phyloP scores from a whole-genome alignment of 2,329 filamentous ascomycete species.

The Endothia cerciana region DNA sequence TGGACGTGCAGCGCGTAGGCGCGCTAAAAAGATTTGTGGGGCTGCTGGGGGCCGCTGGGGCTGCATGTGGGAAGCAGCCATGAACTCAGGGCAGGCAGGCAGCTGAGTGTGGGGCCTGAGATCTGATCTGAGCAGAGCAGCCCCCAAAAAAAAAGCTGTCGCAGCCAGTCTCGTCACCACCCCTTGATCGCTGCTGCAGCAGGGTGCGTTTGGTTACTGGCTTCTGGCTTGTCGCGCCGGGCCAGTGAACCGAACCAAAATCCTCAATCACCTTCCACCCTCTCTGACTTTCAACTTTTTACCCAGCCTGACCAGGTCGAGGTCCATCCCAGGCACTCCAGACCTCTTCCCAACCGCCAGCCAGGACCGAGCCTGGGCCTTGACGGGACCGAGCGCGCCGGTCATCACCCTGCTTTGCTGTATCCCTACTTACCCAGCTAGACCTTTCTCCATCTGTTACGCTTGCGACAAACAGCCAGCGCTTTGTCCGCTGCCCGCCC shows the following conservation, averaged over 20 bases:
- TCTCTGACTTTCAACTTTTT: neutral
- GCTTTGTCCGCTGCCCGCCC: constrained; percentile 5
- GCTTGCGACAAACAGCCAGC: neutral
- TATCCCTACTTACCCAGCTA: neutral
- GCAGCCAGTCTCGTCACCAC: neutral
- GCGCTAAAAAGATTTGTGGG: neutral
- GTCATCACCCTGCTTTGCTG: constrained; percentile 6
- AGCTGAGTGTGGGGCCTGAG: constrained; percentile 9
- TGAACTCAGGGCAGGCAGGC: constrained; percentile 1
- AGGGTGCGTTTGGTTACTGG: constrained; percentile 1
- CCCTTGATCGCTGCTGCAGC: constrained; percentile 8
- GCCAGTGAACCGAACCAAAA: constrained; percentile 4
- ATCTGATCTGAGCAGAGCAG: constrained; percentile 6
- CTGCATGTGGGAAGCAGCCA: neutral
- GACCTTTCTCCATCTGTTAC: neutral
- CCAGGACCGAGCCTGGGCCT: neutral
- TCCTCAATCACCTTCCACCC: constrained; percentile 1
- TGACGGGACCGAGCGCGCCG: neutral
- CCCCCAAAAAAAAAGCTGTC: neutral
- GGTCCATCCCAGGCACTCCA: neutral
- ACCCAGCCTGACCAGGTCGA: neutral
- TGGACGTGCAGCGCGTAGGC: neutral
- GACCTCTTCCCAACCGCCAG: neutral
- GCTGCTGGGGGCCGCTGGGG: neutral
- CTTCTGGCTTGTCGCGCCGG: constrained; percentile 1